These are phyloP conservation scores for Coemansia aciculifera DNA, from an alignment of 192 early-diverging fungal genomes.

Conservation along the genomic window DNA sequence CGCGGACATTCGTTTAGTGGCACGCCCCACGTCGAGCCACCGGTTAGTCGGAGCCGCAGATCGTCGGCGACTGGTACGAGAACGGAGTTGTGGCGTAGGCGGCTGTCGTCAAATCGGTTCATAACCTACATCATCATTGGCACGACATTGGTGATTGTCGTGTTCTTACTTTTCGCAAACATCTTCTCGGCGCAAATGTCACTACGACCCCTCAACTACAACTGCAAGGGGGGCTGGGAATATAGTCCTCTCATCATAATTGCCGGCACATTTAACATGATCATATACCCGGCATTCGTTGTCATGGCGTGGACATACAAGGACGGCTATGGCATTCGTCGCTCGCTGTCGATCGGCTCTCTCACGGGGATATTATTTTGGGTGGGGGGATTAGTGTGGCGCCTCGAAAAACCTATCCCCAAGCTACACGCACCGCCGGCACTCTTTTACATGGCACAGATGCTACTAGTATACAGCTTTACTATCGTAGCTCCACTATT, in stretches of 20 bases:
- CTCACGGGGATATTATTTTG: conserved; percentile 12
- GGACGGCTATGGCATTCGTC: conserved; percentile 34
- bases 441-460: conserved; percentile 16
- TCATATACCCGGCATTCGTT: conserved; percentile 14
- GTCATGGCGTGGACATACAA: conserved; percentile 13
- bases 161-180: conserved; percentile 11
- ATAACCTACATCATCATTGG: conserved; percentile 8
- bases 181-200: conserved; percentile 30
- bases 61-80: background rate
- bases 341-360: conserved; percentile 17
- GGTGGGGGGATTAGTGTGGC: conserved; percentile 16
- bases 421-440: conserved; percentile 15
- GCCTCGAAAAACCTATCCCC: background rate
- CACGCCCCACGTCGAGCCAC: background rate
- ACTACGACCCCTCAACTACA: conserved; percentile 14
- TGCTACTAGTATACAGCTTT: conserved; percentile 21
- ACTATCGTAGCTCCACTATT: conserved; percentile 16
- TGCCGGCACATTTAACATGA: background rate
- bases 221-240: conserved; percentile 25
- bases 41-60: background rate
- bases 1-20: background rate
- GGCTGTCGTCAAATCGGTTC: conserved; percentile 14
- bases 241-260: background rate
- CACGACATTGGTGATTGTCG: background rate
- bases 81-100: conserved; percentile 1